Percentiles rank a stretch among this genome's conserved stretches.
Conservation (phyloP, 495 filamentous ascomycete genomes). For the Neurospora sp. region DNA sequence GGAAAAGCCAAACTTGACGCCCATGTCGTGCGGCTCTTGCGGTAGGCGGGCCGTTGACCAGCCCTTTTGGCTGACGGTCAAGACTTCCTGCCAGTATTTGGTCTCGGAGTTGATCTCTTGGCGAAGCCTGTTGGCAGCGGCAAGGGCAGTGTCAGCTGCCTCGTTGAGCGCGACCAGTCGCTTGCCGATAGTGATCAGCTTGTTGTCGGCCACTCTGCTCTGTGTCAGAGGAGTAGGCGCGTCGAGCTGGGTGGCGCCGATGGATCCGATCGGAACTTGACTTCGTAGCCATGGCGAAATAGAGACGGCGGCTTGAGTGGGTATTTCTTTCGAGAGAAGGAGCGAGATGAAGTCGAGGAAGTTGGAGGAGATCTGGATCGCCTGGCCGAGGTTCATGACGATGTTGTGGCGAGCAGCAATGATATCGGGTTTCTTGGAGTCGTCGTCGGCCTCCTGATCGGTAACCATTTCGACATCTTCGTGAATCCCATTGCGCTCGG, state of each 20-base stretch:
- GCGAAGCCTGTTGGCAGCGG: conserved; percentile 61
- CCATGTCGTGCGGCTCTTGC: conserved; percentile 61
- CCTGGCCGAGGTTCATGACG: conserved; percentile 41
- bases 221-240: conserved; percentile 45
- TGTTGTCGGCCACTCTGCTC: conserved; percentile 43
- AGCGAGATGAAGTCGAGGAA: conserved; percentile 75
- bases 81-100: conserved; percentile 78
- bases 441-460: conserved; percentile 26
- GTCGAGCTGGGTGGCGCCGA: conserved; percentile 64
- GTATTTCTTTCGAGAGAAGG: conserved; percentile 65
- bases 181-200: conserved; percentile 61
- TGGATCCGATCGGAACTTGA: conserved; percentile 57
- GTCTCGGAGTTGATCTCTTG: conserved; percentile 67
- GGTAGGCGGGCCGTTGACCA: conserved; percentile 75
- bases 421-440: conserved; percentile 29
- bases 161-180: conserved; percentile 64
- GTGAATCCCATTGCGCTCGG: conserved; percentile 25
- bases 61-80: conserved; percentile 68
- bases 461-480: conserved; percentile 21
- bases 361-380: conserved; percentile 3
- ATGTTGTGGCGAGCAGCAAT: conserved; percentile 42
- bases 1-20: conserved; percentile 79
- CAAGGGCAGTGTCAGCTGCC: conserved; percentile 64
- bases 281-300: conserved; percentile 61
- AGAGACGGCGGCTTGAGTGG: conserved; percentile 54